Percentiles rank a stretch among this genome's conserved stretches.
Conservation (phyloP, 257 asterid species). For the Craterostigma plantagineum region DNA sequence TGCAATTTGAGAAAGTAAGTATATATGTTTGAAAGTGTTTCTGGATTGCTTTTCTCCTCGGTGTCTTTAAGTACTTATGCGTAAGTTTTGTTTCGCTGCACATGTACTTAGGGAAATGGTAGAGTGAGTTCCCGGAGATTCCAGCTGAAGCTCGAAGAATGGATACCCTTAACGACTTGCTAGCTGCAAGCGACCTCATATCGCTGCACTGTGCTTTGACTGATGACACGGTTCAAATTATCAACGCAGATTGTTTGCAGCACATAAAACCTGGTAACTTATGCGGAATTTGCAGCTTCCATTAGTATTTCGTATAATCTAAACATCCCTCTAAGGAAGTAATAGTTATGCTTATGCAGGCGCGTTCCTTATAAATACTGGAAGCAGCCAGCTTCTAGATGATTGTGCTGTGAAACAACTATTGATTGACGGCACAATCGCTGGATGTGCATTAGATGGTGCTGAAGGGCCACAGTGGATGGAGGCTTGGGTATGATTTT, state of each 20-base stretch:
- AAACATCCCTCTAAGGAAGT: slow-evolving; percentile 13
- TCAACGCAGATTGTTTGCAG: slow-evolving; percentile 83
- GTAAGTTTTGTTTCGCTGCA: slow-evolving; percentile 3
- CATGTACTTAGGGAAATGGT: slow-evolving; percentile 41
- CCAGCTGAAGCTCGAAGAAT: slow-evolving; percentile 90
- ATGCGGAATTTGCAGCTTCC: slow-evolving; percentile 2
- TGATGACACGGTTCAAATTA: slow-evolving; percentile 72
- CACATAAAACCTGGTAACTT: slow-evolving; percentile 78
- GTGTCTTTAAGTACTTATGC: neutral
- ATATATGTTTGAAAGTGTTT: neutral
- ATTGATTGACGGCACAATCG: slow-evolving; percentile 84
- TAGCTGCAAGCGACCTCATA: slow-evolving; percentile 94
- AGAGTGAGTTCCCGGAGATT: slow-evolving; percentile 40
- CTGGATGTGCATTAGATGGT: slow-evolving; percentile 98
- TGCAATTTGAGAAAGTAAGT: neutral
- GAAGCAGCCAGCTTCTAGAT: slow-evolving; percentile 93
- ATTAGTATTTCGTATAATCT: slow-evolving; percentile 12
- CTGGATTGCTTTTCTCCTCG: neutral
- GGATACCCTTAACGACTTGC: slow-evolving; percentile 96
- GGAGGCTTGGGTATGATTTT: slow-evolving; percentile 99
- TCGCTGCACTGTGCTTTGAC: slow-evolving; percentile 89
- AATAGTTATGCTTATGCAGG: slow-evolving; percentile 27
- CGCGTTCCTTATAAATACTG: slow-evolving; percentile 95
- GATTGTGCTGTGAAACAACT: slow-evolving; percentile 99
- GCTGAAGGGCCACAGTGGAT: slow-evolving; percentile 99